Base-by-base conservation (phyloP, 106 monocot species). In the Xerophyta viscosa region DNA sequence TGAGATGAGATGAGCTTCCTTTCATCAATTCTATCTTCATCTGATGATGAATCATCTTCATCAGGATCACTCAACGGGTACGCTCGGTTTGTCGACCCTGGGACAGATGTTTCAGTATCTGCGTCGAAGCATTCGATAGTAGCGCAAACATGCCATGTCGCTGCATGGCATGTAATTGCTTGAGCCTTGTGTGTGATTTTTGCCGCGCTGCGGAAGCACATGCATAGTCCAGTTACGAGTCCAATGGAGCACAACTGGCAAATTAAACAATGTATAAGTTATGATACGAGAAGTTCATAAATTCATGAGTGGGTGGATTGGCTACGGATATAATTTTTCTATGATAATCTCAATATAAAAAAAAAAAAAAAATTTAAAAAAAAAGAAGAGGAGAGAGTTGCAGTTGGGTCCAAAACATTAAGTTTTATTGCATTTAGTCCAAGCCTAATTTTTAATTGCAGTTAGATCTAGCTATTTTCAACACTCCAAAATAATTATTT, bases 161-260 rank as follows among this genome's bases (percentile, higher is more conserved):
- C 84, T 2, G 94, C 94, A 19, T 67, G 78, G 75, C 88, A 82
- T 0, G 88, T 96, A 43, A 96, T 78, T 10, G 88, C 77, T 52
- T 88, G 88, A 3, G 94, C 84, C 56, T 78, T 96, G 63, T 96
- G 94, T 10, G 94, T 96, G 62, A 96, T 96, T 73, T 84, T 88
- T 0, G 89, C 89, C 0, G 94, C 94, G 27, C 88, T 82, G 0
- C 79, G 75, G 6, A 96, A 71, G 42, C 94, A 96, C 20, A 96
- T 63, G 15, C 85, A 58, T 13, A 96, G 58, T 27, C 94, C 94
- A 0, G 66, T 78, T 29, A 96, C 78, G 4, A 89, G 69, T 11
- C 66, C 77, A 19, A 78, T 30, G 0, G 84, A 88, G 53, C 85
- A 84, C 1, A 96, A 25, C 94, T 94, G 71, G 61, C 31, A 36